These are phyloP conservation scores for Pythium apleroticum DNA, from an alignment of 352 stramenopile genomes.

Conservation along the genomic window DNA sequence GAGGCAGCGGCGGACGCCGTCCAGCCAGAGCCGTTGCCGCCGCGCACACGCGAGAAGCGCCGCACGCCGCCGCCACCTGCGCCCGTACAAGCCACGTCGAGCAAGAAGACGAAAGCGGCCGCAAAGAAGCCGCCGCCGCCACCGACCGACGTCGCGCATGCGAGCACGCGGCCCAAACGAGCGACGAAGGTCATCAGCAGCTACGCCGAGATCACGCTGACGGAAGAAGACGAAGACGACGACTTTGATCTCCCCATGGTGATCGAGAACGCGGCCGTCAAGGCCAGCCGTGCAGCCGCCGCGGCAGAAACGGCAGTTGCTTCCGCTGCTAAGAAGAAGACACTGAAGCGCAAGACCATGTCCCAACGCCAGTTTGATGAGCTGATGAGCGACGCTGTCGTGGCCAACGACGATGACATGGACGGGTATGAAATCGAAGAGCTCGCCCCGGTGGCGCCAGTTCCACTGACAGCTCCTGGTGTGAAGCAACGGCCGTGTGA, in stretches of 20 bases:
- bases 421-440: neutral
- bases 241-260: conserved; percentile 8
- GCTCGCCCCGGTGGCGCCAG: neutral
- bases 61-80: conserved; percentile 1
- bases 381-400: conserved; percentile 8
- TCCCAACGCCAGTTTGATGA: conserved; percentile 18
- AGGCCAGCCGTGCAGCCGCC: neutral
- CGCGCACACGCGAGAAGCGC: conserved; percentile 9
- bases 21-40: neutral
- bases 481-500: conserved; percentile 11
- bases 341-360: conserved; percentile 19
- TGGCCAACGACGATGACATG: neutral
- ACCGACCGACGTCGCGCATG: neutral
- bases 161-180: conserved; percentile 6
- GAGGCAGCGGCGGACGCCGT: neutral
- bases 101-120: conserved; percentile 2
- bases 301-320: neutral
- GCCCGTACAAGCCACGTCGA: neutral
- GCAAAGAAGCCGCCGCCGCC: neutral
- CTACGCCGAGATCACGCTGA: neutral
- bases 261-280: neutral
- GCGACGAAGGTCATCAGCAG: neutral
- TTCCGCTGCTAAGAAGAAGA: neutral
- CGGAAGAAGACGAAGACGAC: neutral
- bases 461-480: neutral